These are phyloP conservation scores for Aristolochia contorta DNA, from an alignment of 164 flowering plant genomes.

Conservation along the genomic window DNA sequence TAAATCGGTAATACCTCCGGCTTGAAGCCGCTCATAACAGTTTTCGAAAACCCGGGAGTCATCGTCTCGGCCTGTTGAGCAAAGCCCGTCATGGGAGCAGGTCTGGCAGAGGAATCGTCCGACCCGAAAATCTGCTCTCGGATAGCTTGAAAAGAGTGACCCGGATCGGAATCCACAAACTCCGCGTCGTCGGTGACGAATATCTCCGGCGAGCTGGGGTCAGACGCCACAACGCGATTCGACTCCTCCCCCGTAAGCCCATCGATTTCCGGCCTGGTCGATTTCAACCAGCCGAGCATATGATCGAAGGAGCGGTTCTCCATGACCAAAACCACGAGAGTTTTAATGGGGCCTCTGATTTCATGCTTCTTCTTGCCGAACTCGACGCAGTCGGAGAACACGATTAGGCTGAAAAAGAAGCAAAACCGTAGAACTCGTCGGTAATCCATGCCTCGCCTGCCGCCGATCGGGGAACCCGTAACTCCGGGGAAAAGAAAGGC, in stretches of 20 bases:
- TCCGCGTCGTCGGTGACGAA: slow-evolving; percentile 24
- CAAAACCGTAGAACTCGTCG: neutral
- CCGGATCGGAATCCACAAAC: slow-evolving; percentile 34
- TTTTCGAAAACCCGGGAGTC: slow-evolving; percentile 32
- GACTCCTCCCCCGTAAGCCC: slow-evolving; percentile 31
- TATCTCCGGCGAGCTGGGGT: slow-evolving; percentile 16
- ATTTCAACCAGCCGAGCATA: slow-evolving; percentile 36
- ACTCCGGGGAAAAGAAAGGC: neutral
- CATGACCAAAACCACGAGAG: slow-evolving; percentile 35
- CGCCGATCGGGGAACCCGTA: neutral
- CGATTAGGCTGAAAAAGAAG: neutral
- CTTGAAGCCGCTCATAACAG: slow-evolving; percentile 81
- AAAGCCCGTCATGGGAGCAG: slow-evolving; percentile 79
- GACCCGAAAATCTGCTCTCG: slow-evolving; percentile 33
- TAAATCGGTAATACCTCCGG: slow-evolving; percentile 59
- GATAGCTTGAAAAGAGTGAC: slow-evolving; percentile 39
- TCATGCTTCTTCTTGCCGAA: slow-evolving; percentile 6
- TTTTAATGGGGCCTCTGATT: slow-evolving; percentile 33
- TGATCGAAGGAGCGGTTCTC: slow-evolving; percentile 46
- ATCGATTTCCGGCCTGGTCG: slow-evolving; percentile 26
- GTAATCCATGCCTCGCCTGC: slow-evolving; percentile 1
- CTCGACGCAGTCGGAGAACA: neutral
- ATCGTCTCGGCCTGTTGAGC: slow-evolving; percentile 65
- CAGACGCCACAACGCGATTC: slow-evolving; percentile 18
- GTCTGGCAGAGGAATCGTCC: slow-evolving; percentile 12